Percentiles rank a stretch among this genome's conserved stretches.
phyloP scores from a whole-genome alignment of 2,329 filamentous ascomycete species.

The Hirsutella thompsonii region DNA sequence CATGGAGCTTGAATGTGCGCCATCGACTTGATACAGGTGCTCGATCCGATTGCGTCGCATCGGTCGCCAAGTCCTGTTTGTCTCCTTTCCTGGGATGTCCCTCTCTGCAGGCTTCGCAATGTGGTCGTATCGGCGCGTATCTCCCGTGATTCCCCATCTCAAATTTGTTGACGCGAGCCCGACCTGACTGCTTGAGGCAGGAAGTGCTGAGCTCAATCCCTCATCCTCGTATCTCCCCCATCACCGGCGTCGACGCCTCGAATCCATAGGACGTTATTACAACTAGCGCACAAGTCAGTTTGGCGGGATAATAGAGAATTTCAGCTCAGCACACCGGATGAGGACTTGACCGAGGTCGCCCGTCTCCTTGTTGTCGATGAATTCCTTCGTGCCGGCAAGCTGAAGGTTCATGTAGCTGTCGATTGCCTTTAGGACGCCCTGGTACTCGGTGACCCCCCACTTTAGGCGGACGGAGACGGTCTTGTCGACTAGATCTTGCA shows the following conservation, averaged over 20 bases:
- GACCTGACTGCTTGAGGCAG: too few relatives aligned
- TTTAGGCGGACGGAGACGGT: constrained; percentile 86
- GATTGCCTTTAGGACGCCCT: constrained; percentile 79
- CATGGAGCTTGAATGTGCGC: too few relatives aligned
- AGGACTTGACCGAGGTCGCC: constrained; percentile 81
- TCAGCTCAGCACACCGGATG: constrained; percentile 53
- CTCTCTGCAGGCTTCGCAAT: too few relatives aligned
- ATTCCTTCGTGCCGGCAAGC: constrained; percentile 82
- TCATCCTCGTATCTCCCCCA: constrained; percentile 44
- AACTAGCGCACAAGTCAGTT: constrained; percentile 36
- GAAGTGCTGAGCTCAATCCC: constrained; percentile 25
- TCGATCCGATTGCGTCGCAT: too few relatives aligned
- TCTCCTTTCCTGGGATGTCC: too few relatives aligned
- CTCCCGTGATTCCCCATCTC: too few relatives aligned
- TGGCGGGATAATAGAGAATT: not conserved
- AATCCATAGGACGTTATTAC: constrained; percentile 98
- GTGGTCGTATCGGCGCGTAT: too few relatives aligned
- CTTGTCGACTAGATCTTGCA: constrained; percentile 87
- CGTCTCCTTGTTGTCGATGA: constrained; percentile 74
- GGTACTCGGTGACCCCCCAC: constrained; percentile 98
- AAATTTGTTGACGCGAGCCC: too few relatives aligned
- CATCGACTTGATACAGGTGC: too few relatives aligned
- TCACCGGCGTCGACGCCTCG: constrained; percentile 40
- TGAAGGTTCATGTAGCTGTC: constrained; percentile 99
- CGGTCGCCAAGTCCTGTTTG: too few relatives aligned